Conservation (phyloP, 2,329 filamentous ascomycete genomes). For the Magnaporthiopsis incrustans region DNA sequence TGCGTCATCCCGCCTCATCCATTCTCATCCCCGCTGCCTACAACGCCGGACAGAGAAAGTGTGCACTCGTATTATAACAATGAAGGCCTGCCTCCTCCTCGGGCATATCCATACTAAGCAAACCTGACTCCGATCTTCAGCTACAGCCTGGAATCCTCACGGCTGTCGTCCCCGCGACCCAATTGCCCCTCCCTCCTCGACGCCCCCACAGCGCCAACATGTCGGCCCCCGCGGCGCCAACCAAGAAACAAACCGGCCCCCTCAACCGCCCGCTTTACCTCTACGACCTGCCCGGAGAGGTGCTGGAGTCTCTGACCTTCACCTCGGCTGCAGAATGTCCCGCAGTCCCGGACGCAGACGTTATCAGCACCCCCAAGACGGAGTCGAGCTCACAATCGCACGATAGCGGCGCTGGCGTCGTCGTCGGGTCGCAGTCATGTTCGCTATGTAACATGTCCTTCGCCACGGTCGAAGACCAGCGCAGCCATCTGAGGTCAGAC, state of each 20-base stretch:
- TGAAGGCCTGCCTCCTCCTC: too few species aligned
- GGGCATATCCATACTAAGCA: too few species aligned
- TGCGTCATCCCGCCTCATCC: too few species aligned
- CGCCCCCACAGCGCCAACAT: not conserved
- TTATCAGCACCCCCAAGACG: conserved; percentile 16
- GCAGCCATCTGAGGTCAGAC: conserved; percentile 80
- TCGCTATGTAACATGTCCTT: conserved; percentile 71
- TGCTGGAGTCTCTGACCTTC: conserved; percentile 59
- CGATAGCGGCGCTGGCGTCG: conserved; percentile 8
- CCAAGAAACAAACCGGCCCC: conserved; percentile 35
- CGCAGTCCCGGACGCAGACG: conserved; percentile 25
- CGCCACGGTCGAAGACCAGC: conserved; percentile 67
- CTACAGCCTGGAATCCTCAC: too few species aligned
- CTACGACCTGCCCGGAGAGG: conserved; percentile 71
- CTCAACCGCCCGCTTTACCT: conserved; percentile 48
- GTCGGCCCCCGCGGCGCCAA: not conserved
- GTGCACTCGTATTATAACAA: too few species aligned
- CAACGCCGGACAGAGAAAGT: too few species aligned
- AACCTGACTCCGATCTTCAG: too few species aligned
- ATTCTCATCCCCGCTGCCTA: too few species aligned
- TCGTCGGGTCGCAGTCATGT: conserved; percentile 64
- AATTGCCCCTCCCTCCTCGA: too few species aligned
- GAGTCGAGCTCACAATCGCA: conserved; percentile 16
- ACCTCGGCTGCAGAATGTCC: conserved; percentile 24
- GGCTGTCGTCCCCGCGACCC: too few species aligned